phyloP scores from a whole-genome alignment of 108 stramenopile species.

The Cylindrotheca closterium region DNA sequence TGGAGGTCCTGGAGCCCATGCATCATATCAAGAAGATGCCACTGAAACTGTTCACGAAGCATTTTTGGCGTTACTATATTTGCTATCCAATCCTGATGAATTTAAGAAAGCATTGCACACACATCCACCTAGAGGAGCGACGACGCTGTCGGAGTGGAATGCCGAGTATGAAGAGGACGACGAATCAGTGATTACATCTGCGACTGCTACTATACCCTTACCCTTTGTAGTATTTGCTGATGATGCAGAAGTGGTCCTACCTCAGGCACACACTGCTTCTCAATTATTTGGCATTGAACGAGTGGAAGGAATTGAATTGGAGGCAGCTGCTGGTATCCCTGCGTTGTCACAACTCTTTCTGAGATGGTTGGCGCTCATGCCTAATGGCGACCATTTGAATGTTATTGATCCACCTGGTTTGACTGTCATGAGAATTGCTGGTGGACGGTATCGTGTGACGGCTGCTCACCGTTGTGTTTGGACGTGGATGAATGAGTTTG shows the following conservation, averaged over 20 bases:
- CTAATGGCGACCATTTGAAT: conserved; percentile 87
- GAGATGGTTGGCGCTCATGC: conserved; percentile 87
- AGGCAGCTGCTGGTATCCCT: conserved; percentile 81
- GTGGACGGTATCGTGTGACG: conserved; percentile 85
- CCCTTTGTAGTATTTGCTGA: conserved; percentile 83
- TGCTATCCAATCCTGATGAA: conserved; percentile 73
- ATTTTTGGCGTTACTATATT: conserved; percentile 65
- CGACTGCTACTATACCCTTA: conserved; percentile 48
- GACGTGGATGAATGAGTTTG: conserved; percentile 93
- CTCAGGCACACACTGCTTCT: conserved; percentile 80
- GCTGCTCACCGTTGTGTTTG: conserved; percentile 87
- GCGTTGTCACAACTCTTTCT: conserved; percentile 77
- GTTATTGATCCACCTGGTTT: conserved; percentile 85
- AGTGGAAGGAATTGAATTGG: conserved; percentile 81
- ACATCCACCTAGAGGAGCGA: conserved; percentile 46
- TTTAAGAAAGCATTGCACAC: conserved; percentile 68
- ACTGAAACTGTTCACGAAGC: conserved; percentile 72
- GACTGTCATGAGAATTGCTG: conserved; percentile 88
- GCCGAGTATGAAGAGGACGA: conserved; percentile 63
- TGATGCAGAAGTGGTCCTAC: conserved; percentile 86
- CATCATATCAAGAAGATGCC: conserved; percentile 42
- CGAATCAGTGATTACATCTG: conserved; percentile 23
- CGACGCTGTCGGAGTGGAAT: conserved; percentile 62
- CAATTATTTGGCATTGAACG: conserved; percentile 88
- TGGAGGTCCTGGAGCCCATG: conserved; percentile 3